Evolutionary conservation across 2,329 filamentous ascomycete genomes (phyloP), one percentile per base, ranked within the genome.

Genomic region (Colletotrichum camelliae): DNA sequence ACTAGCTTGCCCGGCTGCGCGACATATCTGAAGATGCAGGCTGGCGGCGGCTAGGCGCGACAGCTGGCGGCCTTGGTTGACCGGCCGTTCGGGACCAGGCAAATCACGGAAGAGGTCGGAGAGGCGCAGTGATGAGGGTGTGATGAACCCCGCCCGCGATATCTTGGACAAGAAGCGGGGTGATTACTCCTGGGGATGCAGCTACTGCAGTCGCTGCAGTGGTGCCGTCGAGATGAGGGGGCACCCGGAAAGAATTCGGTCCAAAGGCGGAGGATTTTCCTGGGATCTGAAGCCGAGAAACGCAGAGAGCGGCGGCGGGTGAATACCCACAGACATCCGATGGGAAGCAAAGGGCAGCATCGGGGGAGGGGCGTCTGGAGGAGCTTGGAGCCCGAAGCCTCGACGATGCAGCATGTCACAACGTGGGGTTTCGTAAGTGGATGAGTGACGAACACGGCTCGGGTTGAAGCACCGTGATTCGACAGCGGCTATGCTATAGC

Each of bases 121-220:
- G 61, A 70, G 60, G 43, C 61, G 60, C 71, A 76, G 71, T n/a
- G 24, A 65, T 33, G 70, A 72, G 65, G 70, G 52, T 70, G 73
- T 67, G 73, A 74, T 74, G 52, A 66, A 74, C 70, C 65, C 71
- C 74, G 71, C 74, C 43, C 70, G 65, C 21, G 58, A 69, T 74
- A 69, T 76, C 58, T 74, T 74, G 74, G 66, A 65, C 64, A 29
- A 74, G 70, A 70, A 76, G 74, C 74, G 74, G 74, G 74, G 74
- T 74, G 60, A 57, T 37, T 15, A 33, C 69, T 52, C n/a, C 43
- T 39, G 48, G 39, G 52, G 37, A 43, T 70, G 67, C 57, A 71
- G 69, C 64, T 58, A 75, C 72, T 75, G 67, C 72, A 62, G 55
- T 68, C 29, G 37, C 60, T 76, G 74, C 70, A 76, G 70, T 61